phyloP scores from a whole-genome alignment of 2,329 filamentous ascomycete genomes.

The Parastagonospora nodorum region DNA sequence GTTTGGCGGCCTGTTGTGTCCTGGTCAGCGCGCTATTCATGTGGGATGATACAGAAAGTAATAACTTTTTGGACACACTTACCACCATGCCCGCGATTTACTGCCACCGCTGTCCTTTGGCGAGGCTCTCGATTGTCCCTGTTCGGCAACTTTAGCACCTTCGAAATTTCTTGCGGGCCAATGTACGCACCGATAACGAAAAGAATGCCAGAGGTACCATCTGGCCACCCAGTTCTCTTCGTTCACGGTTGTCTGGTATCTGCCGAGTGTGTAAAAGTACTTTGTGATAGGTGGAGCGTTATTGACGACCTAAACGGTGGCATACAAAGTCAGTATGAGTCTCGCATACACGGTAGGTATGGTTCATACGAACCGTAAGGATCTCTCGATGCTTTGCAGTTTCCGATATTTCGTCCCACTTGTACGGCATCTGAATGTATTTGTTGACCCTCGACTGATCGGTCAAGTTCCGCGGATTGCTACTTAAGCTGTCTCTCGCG shows the following conservation, averaged over 20 bases:
- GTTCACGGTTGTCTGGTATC: constrained; percentile 47
- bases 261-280: constrained; percentile 50
- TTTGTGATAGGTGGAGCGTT: constrained; percentile 47
- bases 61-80: neutral
- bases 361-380: constrained; percentile 25
- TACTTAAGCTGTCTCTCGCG: constrained; percentile 50
- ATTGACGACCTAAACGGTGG: constrained; percentile 35
- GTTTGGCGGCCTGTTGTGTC: no score
- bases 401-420: constrained; percentile 55
- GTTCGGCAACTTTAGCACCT: neutral
- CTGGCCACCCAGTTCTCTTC: constrained; percentile 57
- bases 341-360: no score
- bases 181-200: constrained; percentile 46
- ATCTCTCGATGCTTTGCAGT: constrained; percentile 54
- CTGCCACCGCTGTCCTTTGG: constrained; percentile 4
- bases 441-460: constrained; percentile 41
- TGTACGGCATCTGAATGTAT: constrained; percentile 47
- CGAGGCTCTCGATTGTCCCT: constrained; percentile 42
- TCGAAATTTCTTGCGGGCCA: neutral
- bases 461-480: constrained; percentile 45
- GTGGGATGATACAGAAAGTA: no score
- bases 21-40: no score
- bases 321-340: no score
- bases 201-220: constrained; percentile 60
- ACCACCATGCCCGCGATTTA: constrained; percentile 1